These are phyloP conservation scores for Pythium rhizo-oryzae DNA, from an alignment of 352 stramenopile species.

Conservation along the genomic window DNA sequence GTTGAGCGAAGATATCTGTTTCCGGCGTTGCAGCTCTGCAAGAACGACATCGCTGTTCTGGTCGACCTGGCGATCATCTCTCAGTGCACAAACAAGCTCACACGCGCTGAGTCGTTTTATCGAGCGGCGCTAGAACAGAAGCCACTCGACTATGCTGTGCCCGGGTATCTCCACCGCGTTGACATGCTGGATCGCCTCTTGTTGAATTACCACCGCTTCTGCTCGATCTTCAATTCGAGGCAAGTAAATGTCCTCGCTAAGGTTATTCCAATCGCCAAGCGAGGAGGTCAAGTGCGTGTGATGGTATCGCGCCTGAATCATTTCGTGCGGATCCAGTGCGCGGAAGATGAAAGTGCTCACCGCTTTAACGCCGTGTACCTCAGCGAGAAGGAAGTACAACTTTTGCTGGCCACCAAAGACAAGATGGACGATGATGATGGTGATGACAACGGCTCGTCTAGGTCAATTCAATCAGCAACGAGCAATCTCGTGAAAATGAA, in stretches of 20 bases:
- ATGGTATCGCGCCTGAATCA: slow-evolving; percentile 69
- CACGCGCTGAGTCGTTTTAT: slow-evolving; percentile 58
- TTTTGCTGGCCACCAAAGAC: slow-evolving; percentile 28
- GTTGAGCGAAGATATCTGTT: slow-evolving; percentile 51
- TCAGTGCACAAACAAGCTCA: slow-evolving; percentile 45
- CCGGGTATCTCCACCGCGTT: slow-evolving; percentile 63
- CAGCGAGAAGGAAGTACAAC: slow-evolving; percentile 51
- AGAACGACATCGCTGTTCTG: slow-evolving; percentile 49
- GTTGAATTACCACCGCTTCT: slow-evolving; percentile 74
- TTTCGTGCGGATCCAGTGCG: slow-evolving; percentile 43
- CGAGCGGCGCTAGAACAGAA: slow-evolving; percentile 40
- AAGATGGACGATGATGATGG: slow-evolving; percentile 12
- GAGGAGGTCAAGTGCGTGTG: slow-evolving; percentile 50
- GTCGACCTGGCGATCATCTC: slow-evolving; percentile 64
- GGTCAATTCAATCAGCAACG: neutral
- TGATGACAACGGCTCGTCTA: neutral
- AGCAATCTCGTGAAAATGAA: neutral
- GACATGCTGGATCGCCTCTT: slow-evolving; percentile 60
- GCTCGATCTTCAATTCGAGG: slow-evolving; percentile 61
- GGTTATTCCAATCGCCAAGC: slow-evolving; percentile 47
- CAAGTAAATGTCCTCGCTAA: slow-evolving; percentile 58
- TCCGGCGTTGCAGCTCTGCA: slow-evolving; percentile 52
- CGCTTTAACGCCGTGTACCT: slow-evolving; percentile 64
- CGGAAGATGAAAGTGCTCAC: slow-evolving; percentile 31
- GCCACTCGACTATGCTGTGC: slow-evolving; percentile 49